These are phyloP conservation scores for Calamus simplicifolius DNA, from an alignment of 176 grass and related monocot species.

Conservation along the genomic window DNA sequence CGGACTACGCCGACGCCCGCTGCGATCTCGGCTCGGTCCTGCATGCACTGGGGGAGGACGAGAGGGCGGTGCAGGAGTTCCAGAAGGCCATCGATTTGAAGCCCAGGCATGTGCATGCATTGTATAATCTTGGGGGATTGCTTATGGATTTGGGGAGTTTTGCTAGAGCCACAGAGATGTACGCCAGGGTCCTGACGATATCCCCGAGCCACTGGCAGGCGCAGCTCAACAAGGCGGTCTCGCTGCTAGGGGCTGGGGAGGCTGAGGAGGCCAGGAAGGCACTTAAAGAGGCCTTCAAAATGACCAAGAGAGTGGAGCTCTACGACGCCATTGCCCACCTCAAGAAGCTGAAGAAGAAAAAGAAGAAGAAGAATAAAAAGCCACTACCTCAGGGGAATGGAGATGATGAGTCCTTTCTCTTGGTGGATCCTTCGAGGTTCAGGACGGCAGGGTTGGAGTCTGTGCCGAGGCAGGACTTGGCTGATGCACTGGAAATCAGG, in stretches of 20 bases:
- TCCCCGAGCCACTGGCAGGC: slow-evolving; percentile 77
- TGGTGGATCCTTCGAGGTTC: slow-evolving; percentile 94
- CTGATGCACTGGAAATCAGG: slow-evolving; percentile 94
- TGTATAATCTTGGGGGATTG: slow-evolving; percentile 93
- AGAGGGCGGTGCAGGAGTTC: slow-evolving; percentile 77
- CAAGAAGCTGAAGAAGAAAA: slow-evolving; percentile 88
- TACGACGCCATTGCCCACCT: slow-evolving; percentile 98
- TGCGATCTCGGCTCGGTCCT: slow-evolving; percentile 90
- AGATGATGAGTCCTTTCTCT: slow-evolving; percentile 46
- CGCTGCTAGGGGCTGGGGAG: slow-evolving; percentile 84
- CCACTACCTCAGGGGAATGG: slow-evolving; percentile 32
- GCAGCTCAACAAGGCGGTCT: slow-evolving; percentile 87
- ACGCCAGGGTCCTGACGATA: slow-evolving; percentile 70
- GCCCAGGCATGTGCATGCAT: slow-evolving; percentile 80
- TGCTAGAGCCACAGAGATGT: slow-evolving; percentile 75
- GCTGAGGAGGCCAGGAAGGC: slow-evolving; percentile 85
- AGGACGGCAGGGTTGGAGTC: slow-evolving; percentile 67
- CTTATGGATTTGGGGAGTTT: slow-evolving; percentile 73
- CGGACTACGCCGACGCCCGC: slow-evolving; percentile 86
- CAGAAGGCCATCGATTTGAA: slow-evolving; percentile 98
- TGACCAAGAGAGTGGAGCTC: slow-evolving; percentile 92
- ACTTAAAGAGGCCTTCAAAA: slow-evolving; percentile 95
- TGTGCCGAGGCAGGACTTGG: slow-evolving; percentile 71
- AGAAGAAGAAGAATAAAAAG: slow-evolving; percentile 28
- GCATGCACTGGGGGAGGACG: slow-evolving; percentile 79